Evolutionary conservation across 192 early-diverging fungal genomes (phyloP).

Genomic region (Physocladia obscura): DNA sequence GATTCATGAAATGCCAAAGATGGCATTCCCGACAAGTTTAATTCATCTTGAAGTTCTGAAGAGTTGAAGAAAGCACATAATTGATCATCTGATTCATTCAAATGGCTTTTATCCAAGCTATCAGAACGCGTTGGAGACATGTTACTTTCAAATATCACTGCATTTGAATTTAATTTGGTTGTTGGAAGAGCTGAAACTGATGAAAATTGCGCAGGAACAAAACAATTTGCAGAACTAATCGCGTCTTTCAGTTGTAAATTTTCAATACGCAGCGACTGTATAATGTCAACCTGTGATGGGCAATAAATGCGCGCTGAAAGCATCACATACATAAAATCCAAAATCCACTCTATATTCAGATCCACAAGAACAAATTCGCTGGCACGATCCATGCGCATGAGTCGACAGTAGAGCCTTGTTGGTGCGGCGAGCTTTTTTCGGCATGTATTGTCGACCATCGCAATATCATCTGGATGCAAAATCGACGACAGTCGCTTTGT

Average conservation of each 20-base stretch:
- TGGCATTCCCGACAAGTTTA: no score
- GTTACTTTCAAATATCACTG: no score
- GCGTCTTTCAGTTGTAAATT: conserved; percentile 10
- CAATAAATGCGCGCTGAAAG: background rate
- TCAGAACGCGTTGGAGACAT: no score
- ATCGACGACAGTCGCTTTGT: background rate
- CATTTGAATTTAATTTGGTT: no score
- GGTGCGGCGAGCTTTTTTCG: background rate
- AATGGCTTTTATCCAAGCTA: no score
- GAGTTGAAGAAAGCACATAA: no score
- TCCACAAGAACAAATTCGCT: conserved; percentile 21
- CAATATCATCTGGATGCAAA: conserved; percentile 13
- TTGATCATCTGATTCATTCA: no score
- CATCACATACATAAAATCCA: background rate
- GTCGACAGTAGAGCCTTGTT: background rate
- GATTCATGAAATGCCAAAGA: no score
- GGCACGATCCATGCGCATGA: conserved; percentile 15
- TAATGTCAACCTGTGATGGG: conserved; percentile 12
- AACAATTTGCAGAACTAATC: background rate
- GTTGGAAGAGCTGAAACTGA: background rate
- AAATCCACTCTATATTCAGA: background rate
- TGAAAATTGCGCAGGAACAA: background rate
- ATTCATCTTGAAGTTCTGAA: no score
- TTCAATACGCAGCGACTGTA: conserved; percentile 12
- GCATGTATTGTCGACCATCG: background rate